Evolutionary conservation across 495 filamentous ascomycete genomes (phyloP), one percentile per base, ranked within the genome.

Genomic region (Hyphodiscus hymeniophilus): DNA sequence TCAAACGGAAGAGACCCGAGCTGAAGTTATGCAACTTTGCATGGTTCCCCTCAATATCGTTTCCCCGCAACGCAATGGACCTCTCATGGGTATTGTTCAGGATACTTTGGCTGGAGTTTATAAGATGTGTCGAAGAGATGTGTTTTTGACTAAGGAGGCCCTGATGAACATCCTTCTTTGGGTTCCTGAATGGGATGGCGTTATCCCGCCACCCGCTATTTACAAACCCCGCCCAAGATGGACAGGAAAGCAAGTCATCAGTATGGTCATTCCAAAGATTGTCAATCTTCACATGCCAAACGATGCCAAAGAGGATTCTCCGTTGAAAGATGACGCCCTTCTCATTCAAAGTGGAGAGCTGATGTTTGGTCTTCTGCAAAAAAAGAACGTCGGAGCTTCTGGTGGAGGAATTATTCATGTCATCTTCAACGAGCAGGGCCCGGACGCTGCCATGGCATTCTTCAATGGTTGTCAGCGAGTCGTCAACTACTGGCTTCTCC

Each of bases 81-180:
- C 92, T 34, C 78, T 99, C 40, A 99, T 99, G 92, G 92, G 92
- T 77, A 99, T 99, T 56, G 94, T 99, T 16, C 92, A 99, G 63
- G 92, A 99, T 63, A 94, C 92, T 31, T 72, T 99, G 42, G 91
- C 88, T 57, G 92, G 92, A 66, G 85, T 91, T 47, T 99, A 95
- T 73, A 97, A 97, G 69, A 80, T 99, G 54, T 91, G 85, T 55
- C 85, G 92, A 39, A 80, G 91, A 57, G 92, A 99, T 67, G 77
- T 85, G 7, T 95, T 99, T 67, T 66, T 99, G 50, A 83, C 76
- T 21, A 87, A 87, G 62, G 85, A 95, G 47, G 75, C 92, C 61
- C 81, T 97, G 35, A 95, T 95, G 87, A 92, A 95, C 58, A 69
- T 92, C 47, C 82, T 99, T 67, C 72, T 99, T 58, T 97, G 90